Conservation (phyloP, 345 rosid genomes). For the Turritis glabra region DNA sequence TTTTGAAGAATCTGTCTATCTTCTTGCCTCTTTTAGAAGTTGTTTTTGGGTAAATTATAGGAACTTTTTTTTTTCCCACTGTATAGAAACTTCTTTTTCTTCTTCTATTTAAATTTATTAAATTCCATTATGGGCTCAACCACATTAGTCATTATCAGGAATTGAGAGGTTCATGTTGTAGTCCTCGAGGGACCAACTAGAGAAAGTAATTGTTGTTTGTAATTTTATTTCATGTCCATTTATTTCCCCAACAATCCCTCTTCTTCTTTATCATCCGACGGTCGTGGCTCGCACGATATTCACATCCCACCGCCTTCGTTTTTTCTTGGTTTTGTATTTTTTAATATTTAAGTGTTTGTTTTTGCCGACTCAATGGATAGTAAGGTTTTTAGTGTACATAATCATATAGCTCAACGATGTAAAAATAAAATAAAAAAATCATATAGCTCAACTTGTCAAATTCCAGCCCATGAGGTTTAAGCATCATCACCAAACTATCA, state of each 20-base stretch:
- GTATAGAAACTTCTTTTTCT: not conserved
- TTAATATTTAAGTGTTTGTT: not conserved
- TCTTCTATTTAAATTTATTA: not conserved
- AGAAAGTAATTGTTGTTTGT: constrained; percentile 22
- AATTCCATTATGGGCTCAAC: constrained; percentile 1
- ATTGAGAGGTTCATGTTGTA: constrained; percentile 1
- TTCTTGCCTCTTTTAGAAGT: not conserved
- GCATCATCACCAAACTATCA: constrained; percentile 15
- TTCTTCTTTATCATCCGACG: not conserved
- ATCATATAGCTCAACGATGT: too few species aligned
- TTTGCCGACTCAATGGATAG: constrained; percentile 6
- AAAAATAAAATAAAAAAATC: too few species aligned
- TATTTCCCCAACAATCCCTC: constrained; percentile 7
- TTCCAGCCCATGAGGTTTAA: constrained; percentile 15
- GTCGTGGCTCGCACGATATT: not conserved
- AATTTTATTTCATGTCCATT: constrained; percentile 14
- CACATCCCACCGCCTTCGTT: constrained; percentile 3
- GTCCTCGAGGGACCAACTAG: constrained; percentile 17
- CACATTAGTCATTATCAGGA: not conserved
- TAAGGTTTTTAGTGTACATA: constrained; percentile 1
- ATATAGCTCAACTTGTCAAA: constrained; percentile 10
- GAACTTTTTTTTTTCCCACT: not conserved
- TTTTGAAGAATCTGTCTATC: not conserved
- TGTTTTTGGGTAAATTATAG: constrained; percentile 3
- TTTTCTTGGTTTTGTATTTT: too few species aligned